These are phyloP conservation scores for Ramalina intermedia DNA, from an alignment of 495 filamentous ascomycete genomes.

Conservation along the genomic window DNA sequence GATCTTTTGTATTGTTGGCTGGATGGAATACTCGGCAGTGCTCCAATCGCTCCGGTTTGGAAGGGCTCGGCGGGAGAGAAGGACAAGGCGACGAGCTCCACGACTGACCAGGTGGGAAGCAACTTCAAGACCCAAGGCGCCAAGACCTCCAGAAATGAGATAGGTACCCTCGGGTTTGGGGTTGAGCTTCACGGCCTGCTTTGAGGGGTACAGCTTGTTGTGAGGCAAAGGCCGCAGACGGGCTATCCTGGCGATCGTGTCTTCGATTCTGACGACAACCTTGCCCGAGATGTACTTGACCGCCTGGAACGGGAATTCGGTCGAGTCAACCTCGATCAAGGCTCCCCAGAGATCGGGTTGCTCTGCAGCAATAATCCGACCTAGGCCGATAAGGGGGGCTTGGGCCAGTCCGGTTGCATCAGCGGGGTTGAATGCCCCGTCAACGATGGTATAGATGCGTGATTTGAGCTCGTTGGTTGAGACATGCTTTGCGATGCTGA, in stretches of 20 bases:
- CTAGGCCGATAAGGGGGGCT: slow-evolving; percentile 22
- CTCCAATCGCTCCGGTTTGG: slow-evolving; percentile 19
- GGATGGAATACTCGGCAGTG: background rate
- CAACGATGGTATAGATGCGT: slow-evolving; percentile 20
- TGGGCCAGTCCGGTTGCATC: slow-evolving; percentile 21
- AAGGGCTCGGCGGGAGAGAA: slow-evolving; percentile 25
- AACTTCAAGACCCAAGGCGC: slow-evolving; percentile 26
- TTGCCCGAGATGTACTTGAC: slow-evolving; percentile 23
- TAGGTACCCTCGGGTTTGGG: slow-evolving; percentile 29
- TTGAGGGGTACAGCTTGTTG: background rate
- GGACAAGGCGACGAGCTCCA: slow-evolving; percentile 26
- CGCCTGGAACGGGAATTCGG: slow-evolving; percentile 16
- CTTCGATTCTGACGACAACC: slow-evolving; percentile 32
- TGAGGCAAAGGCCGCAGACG: slow-evolving; percentile 21
- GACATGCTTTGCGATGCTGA: slow-evolving; percentile 18
- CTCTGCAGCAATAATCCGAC: slow-evolving; percentile 26
- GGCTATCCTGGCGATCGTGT: slow-evolving; percentile 24
- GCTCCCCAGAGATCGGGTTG: slow-evolving; percentile 25
- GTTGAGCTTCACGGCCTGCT: slow-evolving; percentile 3
- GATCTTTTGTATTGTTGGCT: slow-evolving; percentile 11
- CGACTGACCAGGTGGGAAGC: slow-evolving; percentile 24
- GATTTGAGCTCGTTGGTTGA: slow-evolving; percentile 1
- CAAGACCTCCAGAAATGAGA: slow-evolving; percentile 32
- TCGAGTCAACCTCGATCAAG: slow-evolving; percentile 21
- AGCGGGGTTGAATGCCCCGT: slow-evolving; percentile 6